A percentile compares a stretch with the other conserved stretches of the same genome.
phyloP scores from a whole-genome alignment of 495 filamentous ascomycete genomes.

The Aspergillus ellipticus region DNA sequence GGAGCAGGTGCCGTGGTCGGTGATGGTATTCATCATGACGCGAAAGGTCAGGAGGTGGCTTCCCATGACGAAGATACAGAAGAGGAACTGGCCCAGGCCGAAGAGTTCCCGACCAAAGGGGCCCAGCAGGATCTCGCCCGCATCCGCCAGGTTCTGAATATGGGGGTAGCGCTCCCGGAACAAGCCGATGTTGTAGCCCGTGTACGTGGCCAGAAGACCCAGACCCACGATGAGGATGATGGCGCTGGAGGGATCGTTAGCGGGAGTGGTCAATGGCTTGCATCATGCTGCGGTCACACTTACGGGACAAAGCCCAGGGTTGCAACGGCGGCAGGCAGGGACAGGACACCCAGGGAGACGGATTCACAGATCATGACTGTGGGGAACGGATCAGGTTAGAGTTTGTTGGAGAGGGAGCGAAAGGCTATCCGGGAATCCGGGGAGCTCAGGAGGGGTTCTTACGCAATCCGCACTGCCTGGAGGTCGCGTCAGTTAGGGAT shows the following conservation, averaged over 20 bases:
- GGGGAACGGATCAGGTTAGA: constrained; percentile 4
- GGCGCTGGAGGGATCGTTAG: constrained; percentile 22
- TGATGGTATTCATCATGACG: constrained; percentile 5
- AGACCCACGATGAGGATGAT: constrained; percentile 60
- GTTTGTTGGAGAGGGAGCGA: not conserved
- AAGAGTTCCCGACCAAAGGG: constrained; percentile 1
- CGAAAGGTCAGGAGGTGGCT: constrained; percentile 2
- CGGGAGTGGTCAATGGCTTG: not conserved
- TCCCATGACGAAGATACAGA: constrained; percentile 5
- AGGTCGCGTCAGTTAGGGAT: not conserved
- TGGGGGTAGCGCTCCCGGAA: constrained; percentile 52
- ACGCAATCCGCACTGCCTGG: constrained; percentile 35
- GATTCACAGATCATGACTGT: constrained; percentile 63
- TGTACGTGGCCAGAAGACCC: constrained; percentile 71
- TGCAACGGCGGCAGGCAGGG: constrained; percentile 58
- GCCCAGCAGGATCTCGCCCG: constrained; percentile 1
- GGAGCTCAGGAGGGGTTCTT: not conserved
- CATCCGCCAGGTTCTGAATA: constrained; percentile 4
- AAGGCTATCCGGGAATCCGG: not conserved
- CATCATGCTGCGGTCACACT: not conserved
- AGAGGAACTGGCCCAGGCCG: constrained; percentile 3
- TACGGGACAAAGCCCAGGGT: constrained; percentile 55
- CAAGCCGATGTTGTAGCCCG: constrained; percentile 70
- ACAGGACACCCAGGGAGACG: constrained; percentile 62
- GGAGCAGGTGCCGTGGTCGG: constrained; percentile 1